A percentile compares a stretch with the other conserved stretches of the same genome.
These are phyloP conservation scores for Leishmania arabica DNA, from an alignment of 208 protist genomes.

Conservation along the genomic window DNA sequence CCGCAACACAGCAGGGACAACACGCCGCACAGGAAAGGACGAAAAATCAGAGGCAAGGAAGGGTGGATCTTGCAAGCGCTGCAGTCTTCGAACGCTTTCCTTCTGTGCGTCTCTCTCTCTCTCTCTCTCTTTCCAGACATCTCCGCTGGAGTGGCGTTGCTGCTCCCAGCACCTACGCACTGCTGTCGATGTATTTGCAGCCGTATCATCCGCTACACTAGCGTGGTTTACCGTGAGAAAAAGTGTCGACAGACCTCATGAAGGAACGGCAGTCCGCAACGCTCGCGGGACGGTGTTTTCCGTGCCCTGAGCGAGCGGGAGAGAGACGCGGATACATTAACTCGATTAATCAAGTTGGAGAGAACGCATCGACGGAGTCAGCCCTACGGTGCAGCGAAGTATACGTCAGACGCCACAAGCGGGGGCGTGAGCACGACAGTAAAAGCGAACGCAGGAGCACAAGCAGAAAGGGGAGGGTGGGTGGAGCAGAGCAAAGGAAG, in stretches of 20 bases:
- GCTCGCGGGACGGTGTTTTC: not conserved
- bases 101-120: not conserved
- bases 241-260: not conserved
- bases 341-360: not conserved
- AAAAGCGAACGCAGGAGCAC: not conserved
- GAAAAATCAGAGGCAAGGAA: not conserved
- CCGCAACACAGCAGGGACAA: not conserved
- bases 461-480: not conserved
- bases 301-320: not conserved
- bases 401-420: not conserved
- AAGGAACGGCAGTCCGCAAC: not conserved
- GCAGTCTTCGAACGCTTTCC: not conserved
- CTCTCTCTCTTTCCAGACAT: not conserved
- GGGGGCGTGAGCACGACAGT: not conserved
- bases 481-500: no score
- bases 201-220: not conserved
- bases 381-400: not conserved
- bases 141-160: not conserved
- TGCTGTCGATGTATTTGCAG: not conserved
- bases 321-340: not conserved
- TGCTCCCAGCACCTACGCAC: not conserved
- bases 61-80: not conserved
- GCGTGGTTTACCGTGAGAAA: not conserved
- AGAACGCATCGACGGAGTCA: not conserved
- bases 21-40: not conserved